Evolutionary conservation across 495 filamentous ascomycete species (phyloP).

Genomic region (Usnea hakonensis): DNA sequence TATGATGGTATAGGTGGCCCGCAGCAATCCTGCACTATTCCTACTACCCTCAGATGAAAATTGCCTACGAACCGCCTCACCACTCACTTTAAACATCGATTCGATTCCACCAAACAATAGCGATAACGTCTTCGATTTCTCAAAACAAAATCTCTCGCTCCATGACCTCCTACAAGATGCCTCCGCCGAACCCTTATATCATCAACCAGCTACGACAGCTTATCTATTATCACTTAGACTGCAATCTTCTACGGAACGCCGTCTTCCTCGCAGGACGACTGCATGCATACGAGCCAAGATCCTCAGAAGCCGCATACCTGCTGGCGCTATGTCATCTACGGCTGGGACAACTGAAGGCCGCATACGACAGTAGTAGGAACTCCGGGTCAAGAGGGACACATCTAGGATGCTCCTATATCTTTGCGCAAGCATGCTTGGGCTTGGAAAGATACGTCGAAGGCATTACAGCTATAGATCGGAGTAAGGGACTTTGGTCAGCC

Average conservation of each 20-base stretch:
- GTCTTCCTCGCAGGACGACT: conserved; percentile 86
- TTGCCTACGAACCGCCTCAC: background rate
- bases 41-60: conserved; percentile 15
- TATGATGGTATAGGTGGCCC: conserved; percentile 1
- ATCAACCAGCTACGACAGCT: conserved; percentile 71
- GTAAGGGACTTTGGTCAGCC: conserved; percentile 59
- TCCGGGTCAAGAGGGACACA: conserved; percentile 59
- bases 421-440: conserved; percentile 78
- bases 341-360: conserved; percentile 66
- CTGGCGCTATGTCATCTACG: conserved; percentile 76
- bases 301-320: conserved; percentile 72
- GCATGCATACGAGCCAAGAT: conserved; percentile 69
- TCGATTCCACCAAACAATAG: conserved; percentile 3
- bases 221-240: conserved; percentile 90
- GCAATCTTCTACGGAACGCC: conserved; percentile 76
- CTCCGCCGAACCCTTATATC: conserved; percentile 58
- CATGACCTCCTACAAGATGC: conserved; percentile 46
- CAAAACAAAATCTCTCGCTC: conserved; percentile 6
- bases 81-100: conserved; percentile 7
- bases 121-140: background rate
- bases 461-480: conserved; percentile 68
- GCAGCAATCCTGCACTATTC: conserved; percentile 3
- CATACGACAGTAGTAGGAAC: conserved; percentile 62
- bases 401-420: conserved; percentile 83
- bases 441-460: conserved; percentile 73